Percentiles rank a stretch among this genome's conserved stretches.
phyloP scores from a whole-genome alignment of 164 flowering plant genomes.

The Platanus orientalis region DNA sequence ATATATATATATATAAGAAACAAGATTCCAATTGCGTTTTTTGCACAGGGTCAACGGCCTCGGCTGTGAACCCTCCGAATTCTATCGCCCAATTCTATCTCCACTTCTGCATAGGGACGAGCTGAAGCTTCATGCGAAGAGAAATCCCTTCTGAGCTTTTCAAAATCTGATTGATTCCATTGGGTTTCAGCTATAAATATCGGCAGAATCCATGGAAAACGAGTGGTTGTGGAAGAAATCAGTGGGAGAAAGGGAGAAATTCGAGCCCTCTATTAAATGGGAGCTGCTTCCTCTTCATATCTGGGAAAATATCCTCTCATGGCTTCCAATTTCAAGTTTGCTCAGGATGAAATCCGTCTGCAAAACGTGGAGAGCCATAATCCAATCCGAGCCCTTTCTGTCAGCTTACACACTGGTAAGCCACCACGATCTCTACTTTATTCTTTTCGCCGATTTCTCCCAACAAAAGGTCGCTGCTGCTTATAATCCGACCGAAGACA shows the following conservation, averaged over 20 bases:
- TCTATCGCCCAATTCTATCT: too few relatives aligned
- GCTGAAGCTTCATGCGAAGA: background rate
- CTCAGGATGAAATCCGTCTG: conserved; percentile 11
- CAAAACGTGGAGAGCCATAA: conserved; percentile 15
- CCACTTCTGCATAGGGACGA: too few relatives aligned
- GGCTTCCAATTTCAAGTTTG: conserved; percentile 8
- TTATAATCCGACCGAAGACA: conserved; percentile 12
- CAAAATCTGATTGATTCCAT: background rate
- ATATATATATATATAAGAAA: too few relatives aligned
- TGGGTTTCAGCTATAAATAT: too few relatives aligned
- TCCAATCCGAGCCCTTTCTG: conserved; percentile 7
- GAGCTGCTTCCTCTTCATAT: conserved; percentile 14
- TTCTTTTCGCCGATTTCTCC: conserved; percentile 15
- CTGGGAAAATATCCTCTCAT: conserved; percentile 15
- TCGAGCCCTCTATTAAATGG: background rate
- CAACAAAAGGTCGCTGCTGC: conserved; percentile 11
- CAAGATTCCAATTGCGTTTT: too few relatives aligned
- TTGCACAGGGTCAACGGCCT: too few relatives aligned
- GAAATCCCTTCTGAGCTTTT: background rate
- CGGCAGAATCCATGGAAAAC: background rate
- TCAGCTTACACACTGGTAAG: conserved; percentile 5
- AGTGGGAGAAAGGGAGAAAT: background rate
- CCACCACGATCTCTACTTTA: conserved; percentile 14
- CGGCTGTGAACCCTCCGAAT: too few relatives aligned
- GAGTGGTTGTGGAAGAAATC: background rate